A percentile compares a stretch with the other conserved stretches of the same genome.
These are phyloP conservation scores for Paxillus rubicundulus DNA, from an alignment of 768 basidiomycete genomes.

Conservation along the genomic window DNA sequence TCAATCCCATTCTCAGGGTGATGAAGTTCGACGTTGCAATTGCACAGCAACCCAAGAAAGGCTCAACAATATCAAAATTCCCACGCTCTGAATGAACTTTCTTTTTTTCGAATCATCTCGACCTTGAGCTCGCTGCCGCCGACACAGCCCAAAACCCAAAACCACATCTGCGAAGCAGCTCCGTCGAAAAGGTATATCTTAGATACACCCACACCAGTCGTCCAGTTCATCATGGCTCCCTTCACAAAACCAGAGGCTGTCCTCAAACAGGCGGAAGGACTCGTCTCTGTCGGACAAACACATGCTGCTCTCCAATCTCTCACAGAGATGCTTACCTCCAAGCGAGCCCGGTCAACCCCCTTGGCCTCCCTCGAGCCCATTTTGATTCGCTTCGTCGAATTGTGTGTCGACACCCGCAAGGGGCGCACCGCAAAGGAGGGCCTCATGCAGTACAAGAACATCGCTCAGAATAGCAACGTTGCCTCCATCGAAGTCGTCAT, in stretches of 20 bases:
- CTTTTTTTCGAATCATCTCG: conserved; percentile 6
- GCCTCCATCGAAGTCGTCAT: conserved; percentile 91
- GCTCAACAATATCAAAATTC: background rate
- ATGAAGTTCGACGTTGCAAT: too few relatives aligned
- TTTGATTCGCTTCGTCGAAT: conserved; percentile 91
- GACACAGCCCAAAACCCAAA: too few relatives aligned
- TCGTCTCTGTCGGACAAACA: conserved; percentile 87
- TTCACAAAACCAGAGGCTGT: conserved; percentile 90
- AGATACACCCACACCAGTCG: too few relatives aligned
- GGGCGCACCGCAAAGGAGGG: conserved; percentile 93
- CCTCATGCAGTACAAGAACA: conserved; percentile 97
- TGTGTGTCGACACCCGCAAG: conserved; percentile 93
- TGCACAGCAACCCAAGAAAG: too few relatives aligned
- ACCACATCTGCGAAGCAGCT: too few relatives aligned
- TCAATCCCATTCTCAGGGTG: too few relatives aligned
- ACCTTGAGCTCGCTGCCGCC: background rate
- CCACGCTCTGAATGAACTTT: conserved; percentile 6
- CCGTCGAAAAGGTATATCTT: background rate
- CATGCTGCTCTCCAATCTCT: conserved; percentile 88
- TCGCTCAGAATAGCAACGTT: conserved; percentile 90
- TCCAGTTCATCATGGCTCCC: conserved; percentile 61
- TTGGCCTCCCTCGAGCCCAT: conserved; percentile 90
- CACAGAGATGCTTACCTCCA: conserved; percentile 89
- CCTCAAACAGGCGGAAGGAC: conserved; percentile 90
- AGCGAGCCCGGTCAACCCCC: conserved; percentile 91